phyloP scores from a whole-genome alignment of 192 early-diverging fungal species.

The Anaeromyces robustus region DNA sequence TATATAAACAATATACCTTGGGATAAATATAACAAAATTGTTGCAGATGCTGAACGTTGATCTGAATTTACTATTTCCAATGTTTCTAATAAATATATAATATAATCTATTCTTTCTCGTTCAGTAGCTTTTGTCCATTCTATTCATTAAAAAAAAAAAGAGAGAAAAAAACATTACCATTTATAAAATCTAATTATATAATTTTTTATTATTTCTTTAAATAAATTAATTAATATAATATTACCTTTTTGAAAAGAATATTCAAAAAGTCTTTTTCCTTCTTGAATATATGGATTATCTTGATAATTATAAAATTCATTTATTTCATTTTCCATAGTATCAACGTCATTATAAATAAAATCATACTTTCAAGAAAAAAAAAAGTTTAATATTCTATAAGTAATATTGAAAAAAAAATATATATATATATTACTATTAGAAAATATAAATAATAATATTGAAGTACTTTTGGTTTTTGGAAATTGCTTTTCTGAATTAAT shows the following conservation, averaged over 20 bases:
- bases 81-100: slow-evolving; percentile 33
- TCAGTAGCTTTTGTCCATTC: slow-evolving; percentile 20
- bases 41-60: slow-evolving; percentile 28
- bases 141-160: too few species aligned
- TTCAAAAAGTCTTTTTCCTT: slow-evolving; percentile 19
- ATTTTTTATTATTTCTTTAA: neutral
- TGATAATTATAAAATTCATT: slow-evolving; percentile 40
- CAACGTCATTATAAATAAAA: slow-evolving; percentile 33
- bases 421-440: neutral
- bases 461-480: neutral
- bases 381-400: too few species aligned
- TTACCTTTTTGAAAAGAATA: slow-evolving; percentile 19
- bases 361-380: neutral
- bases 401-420: neutral
- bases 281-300: slow-evolving; percentile 22
- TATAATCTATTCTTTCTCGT: slow-evolving; percentile 18
- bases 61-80: slow-evolving; percentile 32
- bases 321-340: slow-evolving; percentile 26
- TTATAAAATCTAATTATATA: neutral
- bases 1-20: slow-evolving; percentile 46
- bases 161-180: neutral
- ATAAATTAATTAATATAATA: too few species aligned
- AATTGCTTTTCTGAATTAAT: neutral
- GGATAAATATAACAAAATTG: slow-evolving; percentile 43
- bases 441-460: neutral